These are phyloP conservation scores for Pyricularia pennisetigena DNA, from an alignment of 2,329 filamentous ascomycete species.

Conservation along the genomic window DNA sequence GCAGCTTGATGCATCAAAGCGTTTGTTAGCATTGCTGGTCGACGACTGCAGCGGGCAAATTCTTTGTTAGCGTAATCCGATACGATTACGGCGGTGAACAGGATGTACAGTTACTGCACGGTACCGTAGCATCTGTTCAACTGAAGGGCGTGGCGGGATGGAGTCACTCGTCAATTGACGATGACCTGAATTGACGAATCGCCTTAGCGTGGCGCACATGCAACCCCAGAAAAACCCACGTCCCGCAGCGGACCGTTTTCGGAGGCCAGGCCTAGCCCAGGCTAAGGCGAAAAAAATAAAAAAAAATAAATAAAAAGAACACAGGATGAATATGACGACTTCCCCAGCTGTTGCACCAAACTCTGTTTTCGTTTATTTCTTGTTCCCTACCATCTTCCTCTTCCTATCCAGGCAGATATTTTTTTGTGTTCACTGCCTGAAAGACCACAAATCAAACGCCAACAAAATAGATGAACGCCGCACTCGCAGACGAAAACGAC, in stretches of 20 bases:
- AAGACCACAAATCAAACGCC: background rate
- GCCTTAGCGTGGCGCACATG: background rate
- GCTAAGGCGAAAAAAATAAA: background rate
- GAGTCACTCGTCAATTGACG: background rate
- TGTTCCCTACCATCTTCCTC: background rate
- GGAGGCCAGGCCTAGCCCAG: background rate
- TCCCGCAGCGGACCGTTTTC: background rate
- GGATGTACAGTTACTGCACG: too few relatives aligned
- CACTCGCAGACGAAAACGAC: constrained; percentile 1
- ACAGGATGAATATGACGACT: background rate
- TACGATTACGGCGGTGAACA: background rate
- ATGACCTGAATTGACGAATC: background rate
- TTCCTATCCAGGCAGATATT: background rate
- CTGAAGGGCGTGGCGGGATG: background rate
- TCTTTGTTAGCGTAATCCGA: background rate
- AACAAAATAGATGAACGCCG: background rate
- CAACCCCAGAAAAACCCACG: background rate
- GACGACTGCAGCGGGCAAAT: background rate
- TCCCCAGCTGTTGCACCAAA: background rate
- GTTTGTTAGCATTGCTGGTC: background rate
- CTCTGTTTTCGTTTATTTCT: background rate
- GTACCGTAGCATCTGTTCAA: too few relatives aligned
- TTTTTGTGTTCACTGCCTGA: background rate
- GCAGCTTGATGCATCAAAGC: background rate
- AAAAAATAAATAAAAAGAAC: too few relatives aligned